Base-by-base conservation (phyloP, 371 early-diverging fungal genomes). In the Dichotomocladium elegans region DNA sequence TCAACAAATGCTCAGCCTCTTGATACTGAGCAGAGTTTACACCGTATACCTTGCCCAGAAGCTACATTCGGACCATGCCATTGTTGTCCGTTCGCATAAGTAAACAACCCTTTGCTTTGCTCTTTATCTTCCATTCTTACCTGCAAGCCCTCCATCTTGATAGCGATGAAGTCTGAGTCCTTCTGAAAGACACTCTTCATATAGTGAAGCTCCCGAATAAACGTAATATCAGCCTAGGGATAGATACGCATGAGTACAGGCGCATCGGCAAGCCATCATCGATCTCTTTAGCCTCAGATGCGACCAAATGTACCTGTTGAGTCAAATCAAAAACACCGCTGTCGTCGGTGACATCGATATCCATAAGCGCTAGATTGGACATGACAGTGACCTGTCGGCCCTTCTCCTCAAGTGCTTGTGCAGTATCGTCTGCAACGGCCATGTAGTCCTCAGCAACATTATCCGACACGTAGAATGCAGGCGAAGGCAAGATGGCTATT, bases 401-500 rank as follows among this genome's bases (percentile, higher is more conserved):
- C 14, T 48, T 40, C 22, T 53, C 45, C 9, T 52, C 35, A 11
- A 58, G 54, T 19, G 58, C 51, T 4, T 58, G 41, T 19, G 55
- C 61, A 19, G 50, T 59, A 24, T 66, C 51, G 21, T 68, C 49
- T 14, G 59, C 61, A 29, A 75, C 42, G 26, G 58, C 53, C 25
- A 45, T 54, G 48, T 58, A 75, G 25, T 63, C 54, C 29, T 63
- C 44, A 35, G 65, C 31, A 25, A 60, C 50, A 40, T 75, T 61
- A 35, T 61, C 67, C 15, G 60, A 54, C 17, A 75, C 72, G 52
- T 62, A 69, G 31, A 69, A 61, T 11, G 72, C 51, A 46, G 75
- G 53, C 37, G 19, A 15, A 40, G 63, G 44, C 17, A 66, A 25
- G 44, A 64, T 47, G 27, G 34, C 61, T 66, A 17, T 31, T 17